Evolutionary conservation across 345 rosid genomes (phyloP).

Genomic region (Rhizophora apiculata): DNA sequence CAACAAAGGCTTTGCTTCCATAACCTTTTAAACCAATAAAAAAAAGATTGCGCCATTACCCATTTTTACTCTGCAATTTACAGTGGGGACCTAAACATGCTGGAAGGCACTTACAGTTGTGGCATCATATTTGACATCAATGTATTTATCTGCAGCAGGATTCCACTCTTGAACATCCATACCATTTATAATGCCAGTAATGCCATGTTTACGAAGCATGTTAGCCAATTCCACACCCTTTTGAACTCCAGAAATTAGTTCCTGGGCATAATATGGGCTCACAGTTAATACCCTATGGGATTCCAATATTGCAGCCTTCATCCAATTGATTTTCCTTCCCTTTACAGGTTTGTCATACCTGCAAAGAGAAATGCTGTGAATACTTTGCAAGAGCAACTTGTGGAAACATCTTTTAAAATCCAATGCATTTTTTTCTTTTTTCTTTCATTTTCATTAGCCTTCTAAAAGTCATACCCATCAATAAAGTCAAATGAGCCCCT

Average conservation of each 20-base stretch:
- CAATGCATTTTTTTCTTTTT: background rate
- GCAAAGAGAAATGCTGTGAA: conserved; percentile 11
- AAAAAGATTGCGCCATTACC: background rate
- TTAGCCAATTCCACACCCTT: conserved; percentile 83
- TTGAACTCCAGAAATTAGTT: conserved; percentile 65
- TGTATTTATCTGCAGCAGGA: conserved; percentile 73
- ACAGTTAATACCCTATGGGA: conserved; percentile 72
- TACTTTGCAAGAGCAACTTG: background rate
- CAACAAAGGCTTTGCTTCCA: conserved; percentile 71
- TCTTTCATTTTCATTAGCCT: background rate
- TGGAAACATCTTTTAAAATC: background rate
- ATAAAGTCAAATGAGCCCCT: conserved; percentile 82
- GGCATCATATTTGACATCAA: conserved; percentile 57
- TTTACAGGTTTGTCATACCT: conserved; percentile 63
- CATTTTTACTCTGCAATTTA: background rate
- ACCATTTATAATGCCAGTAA: conserved; percentile 78
- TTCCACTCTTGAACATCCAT: conserved; percentile 99
- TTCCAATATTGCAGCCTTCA: conserved; percentile 90
- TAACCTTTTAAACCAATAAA: conserved; percentile 43
- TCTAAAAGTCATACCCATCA: conserved; percentile 52
- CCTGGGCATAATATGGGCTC: conserved; percentile 81
- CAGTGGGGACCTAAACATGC: background rate
- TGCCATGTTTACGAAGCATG: conserved; percentile 48
- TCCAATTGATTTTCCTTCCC: conserved; percentile 97
- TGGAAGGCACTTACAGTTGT: conserved; percentile 56